A percentile compares a stretch with the other conserved stretches of the same genome.
Evolutionary conservation across 768 basidiomycete species (phyloP).

Genomic region (Naganishia vishniacii): DNA sequence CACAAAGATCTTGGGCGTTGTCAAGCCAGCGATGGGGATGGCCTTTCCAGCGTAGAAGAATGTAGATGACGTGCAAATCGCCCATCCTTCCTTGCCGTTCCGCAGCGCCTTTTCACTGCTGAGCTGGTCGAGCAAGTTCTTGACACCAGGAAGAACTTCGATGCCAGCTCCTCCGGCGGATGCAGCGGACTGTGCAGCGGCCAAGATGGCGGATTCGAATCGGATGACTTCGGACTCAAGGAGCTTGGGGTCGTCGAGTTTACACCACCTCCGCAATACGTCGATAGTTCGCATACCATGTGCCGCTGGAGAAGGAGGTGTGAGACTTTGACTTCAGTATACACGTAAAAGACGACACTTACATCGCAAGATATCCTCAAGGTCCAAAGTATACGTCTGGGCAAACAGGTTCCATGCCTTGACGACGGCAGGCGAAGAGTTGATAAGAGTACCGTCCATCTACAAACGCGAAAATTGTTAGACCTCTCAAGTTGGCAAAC

Average conservation of each 20-base stretch:
- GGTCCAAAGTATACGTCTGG: conserved; percentile 54
- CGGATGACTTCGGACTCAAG: conserved; percentile 59
- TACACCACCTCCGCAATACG: conserved; percentile 68
- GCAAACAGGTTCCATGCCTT: conserved; percentile 70
- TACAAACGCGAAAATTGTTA: background rate
- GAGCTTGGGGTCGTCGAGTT: conserved; percentile 55
- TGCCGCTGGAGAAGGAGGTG: conserved; percentile 49
- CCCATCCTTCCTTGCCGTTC: conserved; percentile 62
- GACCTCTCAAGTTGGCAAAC: background rate
- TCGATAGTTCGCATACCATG: conserved; percentile 75
- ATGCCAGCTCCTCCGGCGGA: conserved; percentile 54
- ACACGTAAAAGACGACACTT: conserved; percentile 14
- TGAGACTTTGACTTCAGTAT: background rate
- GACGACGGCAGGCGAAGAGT: conserved; percentile 74
- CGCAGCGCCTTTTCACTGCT: conserved; percentile 37
- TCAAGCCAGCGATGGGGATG: conserved; percentile 61
- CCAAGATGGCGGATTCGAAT: conserved; percentile 57
- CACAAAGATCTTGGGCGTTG: conserved; percentile 58
- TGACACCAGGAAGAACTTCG: conserved; percentile 62
- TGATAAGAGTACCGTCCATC: conserved; percentile 56
- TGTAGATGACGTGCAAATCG: conserved; percentile 80
- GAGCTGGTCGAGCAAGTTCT: conserved; percentile 44
- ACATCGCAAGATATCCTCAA: conserved; percentile 47
- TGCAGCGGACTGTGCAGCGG: conserved; percentile 57
- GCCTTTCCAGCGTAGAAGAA: conserved; percentile 69